Base-by-base conservation (phyloP, 2,329 filamentous ascomycete genomes). In the Pseudogymnoascus sp. region DNA sequence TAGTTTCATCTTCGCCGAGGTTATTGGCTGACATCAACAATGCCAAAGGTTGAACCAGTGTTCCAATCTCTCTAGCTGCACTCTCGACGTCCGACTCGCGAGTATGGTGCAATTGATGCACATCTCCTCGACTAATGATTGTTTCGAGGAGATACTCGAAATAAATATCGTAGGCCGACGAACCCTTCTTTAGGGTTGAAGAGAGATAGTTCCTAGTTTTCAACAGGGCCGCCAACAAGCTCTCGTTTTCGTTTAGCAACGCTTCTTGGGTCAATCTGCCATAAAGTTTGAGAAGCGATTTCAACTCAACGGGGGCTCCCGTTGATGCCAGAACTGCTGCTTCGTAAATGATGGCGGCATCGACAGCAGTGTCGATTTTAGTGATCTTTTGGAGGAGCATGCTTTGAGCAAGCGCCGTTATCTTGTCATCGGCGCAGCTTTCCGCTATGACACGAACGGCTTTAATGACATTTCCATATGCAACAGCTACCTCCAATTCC, bases 301-400 rank as follows among this genome's bases (percentile, higher is more conserved):
- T 89, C 70, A 99, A 92, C 71, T 97, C 94, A 3, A 89, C 81
- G 65, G 88, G 84, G 8, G 89, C 90, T 62, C 90, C 91, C 68
- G 84, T 86, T 4, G 94, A 78, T 33, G 92, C 89, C 62, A 99
- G 78, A 5, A 84, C 80, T 7, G 92, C 91, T 5, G 91, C 87
- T 64, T 95, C 92, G 14, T 84, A 85, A 62, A 97, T 88, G 64
- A 99, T 94, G 62, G 88, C 88, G 30, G 89, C 86, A 77, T 97
- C 92, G 2, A 97, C 89, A 4, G 83, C 78, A 64, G 84, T 81
- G 70, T 85, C 94, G 62, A 97, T 85, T 74, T 94, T 93, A 64
- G 89, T 87, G 63, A 97, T 84, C 74, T 99, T 97, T 72, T 99
- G 94, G n/a, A 96, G 77, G 23, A 99, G 84, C 87, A 99, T 97